A percentile compares a stretch with the other conserved stretches of the same genome.
Evolutionary conservation across 129 eudicot species (phyloP).

Genomic region (Smallanthus sonchifolius): DNA sequence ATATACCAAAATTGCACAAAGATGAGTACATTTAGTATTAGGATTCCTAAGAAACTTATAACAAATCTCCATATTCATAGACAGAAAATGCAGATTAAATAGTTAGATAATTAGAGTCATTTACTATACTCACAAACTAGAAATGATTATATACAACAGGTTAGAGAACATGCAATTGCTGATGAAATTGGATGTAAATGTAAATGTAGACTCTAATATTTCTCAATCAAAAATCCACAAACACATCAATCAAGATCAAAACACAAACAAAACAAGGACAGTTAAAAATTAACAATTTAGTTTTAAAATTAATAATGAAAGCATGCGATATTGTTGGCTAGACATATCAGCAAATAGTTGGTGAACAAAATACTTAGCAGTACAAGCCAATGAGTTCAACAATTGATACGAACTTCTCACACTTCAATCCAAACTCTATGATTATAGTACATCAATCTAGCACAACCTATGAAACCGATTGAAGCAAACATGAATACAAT

Average conservation of each 20-base stretch:
- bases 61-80: too few relatives aligned
- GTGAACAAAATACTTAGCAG: not conserved
- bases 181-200: not conserved
- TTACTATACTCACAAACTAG: too few relatives aligned
- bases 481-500: too few relatives aligned
- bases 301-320: not conserved
- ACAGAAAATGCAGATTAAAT: too few relatives aligned
- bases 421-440: not conserved
- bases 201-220: not conserved
- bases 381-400: not conserved
- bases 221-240: not conserved
- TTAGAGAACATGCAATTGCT: not conserved
- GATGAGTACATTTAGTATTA: too few relatives aligned
- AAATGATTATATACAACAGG: too few relatives aligned
- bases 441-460: not conserved
- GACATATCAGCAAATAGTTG: slow-evolving; percentile 31
- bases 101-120: too few relatives aligned
- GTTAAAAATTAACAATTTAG: not conserved
- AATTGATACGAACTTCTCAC: not conserved
- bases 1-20: too few relatives aligned
- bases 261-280: slow-evolving; percentile 1
- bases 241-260: not conserved
- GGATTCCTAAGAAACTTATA: too few relatives aligned
- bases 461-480: not conserved
- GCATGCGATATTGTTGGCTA: not conserved